Evolutionary conservation across 305 asterid species (phyloP), one percentile per base, ranked within the genome.

Genomic region (Fraxinus greggii): DNA sequence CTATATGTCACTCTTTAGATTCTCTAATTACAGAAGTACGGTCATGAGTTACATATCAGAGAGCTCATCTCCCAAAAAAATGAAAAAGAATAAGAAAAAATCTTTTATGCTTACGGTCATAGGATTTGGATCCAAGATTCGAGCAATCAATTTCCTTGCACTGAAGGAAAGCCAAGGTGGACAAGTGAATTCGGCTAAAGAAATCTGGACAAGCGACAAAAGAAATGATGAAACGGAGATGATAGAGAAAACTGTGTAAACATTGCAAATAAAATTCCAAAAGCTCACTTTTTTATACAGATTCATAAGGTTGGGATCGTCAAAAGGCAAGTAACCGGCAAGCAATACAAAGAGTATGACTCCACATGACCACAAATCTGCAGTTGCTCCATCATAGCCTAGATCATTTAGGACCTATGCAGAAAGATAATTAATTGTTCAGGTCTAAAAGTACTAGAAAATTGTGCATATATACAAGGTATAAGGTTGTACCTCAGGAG

Each of bases 361-460:
- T 84, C 98, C 98, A 82, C 98, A 93, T 1, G 98, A 95, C 98
- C 98, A 95, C 87, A 95, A 84, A 80, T 93, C 98, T 4, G 98
- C 98, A 1, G 90, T 88, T 79, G 97, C 94, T 81, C 98, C 98
- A 79, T 95, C 92, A 85, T 95, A 95, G 81, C 97, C 97, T 88
- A 87, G 91, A 88, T 92, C 91, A 75, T 91, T 91, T 9, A 95
- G 92, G 85, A 95, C 91, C 98, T 95, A 84, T 76, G 31, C 76
- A 80, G 24, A 82, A 67, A 81, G 79, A 81, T 56, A 59, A 36
- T 48, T 36, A 82, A 67, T 81, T 51, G 69, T 77, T 73, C 48
- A 75, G 45, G 23, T 29, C 70, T 28, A 70, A 54, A 72, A 78
- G 36, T 36, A 65, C 29, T 74, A 72, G 23, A 75, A 31, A 32